Conservation (phyloP, 495 filamentous ascomycete genomes). For the Xylaria venustula region DNA sequence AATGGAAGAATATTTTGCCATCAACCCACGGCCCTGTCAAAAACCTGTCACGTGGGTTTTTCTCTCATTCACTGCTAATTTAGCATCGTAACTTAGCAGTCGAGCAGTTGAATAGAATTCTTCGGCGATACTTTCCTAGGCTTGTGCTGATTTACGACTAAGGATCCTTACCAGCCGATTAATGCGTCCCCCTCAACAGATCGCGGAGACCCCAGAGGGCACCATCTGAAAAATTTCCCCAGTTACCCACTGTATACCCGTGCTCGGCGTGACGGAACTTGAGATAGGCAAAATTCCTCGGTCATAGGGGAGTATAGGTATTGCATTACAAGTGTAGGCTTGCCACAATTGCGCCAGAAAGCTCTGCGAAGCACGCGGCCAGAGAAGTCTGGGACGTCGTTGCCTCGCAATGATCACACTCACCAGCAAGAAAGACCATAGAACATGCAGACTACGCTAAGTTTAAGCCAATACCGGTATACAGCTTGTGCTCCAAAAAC, state of each 20-base stretch:
- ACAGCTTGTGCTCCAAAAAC: background rate
- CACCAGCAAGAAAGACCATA: background rate
- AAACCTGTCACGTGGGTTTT: constrained; percentile 1
- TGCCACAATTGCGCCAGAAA: background rate
- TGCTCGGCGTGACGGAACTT: background rate
- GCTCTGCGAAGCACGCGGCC: background rate
- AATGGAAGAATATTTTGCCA: background rate
- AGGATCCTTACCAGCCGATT: background rate
- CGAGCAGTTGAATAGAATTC: no score
- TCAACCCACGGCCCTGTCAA: background rate
- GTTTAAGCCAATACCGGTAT: no score
- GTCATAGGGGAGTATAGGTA: no score
- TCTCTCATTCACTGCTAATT: no score
- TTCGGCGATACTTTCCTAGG: constrained; percentile 1
- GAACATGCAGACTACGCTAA: no score
- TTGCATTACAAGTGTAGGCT: background rate
- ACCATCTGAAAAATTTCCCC: background rate
- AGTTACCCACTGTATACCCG: background rate
- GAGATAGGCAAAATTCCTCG: background rate
- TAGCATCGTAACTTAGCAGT: no score
- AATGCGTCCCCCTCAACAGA: background rate
- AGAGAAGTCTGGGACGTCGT: constrained; percentile 1
- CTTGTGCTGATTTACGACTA: background rate
- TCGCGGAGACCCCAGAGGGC: background rate
- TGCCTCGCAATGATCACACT: constrained; percentile 1